phyloP scores from a whole-genome alignment of 1,284 basidiomycete species.

The Malassezia arunalokei region DNA sequence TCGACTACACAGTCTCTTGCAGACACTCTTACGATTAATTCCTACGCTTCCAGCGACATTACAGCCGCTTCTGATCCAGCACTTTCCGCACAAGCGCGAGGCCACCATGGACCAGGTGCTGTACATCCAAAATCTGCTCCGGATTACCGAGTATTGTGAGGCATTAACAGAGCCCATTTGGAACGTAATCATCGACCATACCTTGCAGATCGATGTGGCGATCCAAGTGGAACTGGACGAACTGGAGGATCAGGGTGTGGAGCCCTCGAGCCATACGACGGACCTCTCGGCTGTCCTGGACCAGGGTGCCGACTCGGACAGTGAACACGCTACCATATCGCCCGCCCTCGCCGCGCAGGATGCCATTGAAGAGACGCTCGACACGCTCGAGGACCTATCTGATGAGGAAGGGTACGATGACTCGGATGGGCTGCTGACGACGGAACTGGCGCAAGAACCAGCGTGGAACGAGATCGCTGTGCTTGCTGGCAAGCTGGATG shows the following conservation, averaged over 20 bases:
- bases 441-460: slow-evolving; percentile 17
- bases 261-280: slow-evolving; percentile 20
- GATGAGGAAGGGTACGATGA: slow-evolving; percentile 52
- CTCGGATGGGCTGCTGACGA: slow-evolving; percentile 43
- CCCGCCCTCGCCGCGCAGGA: slow-evolving; percentile 48
- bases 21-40: slow-evolving; percentile 71
- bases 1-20: slow-evolving; percentile 70
- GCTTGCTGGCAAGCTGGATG: slow-evolving; percentile 81
- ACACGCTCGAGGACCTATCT: slow-evolving; percentile 49
- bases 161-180: slow-evolving; percentile 76
- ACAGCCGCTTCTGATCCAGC: slow-evolving; percentile 65
- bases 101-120: slow-evolving; percentile 67
- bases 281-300: slow-evolving; percentile 31
- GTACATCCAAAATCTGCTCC: slow-evolving; percentile 80
- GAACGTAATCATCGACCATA: slow-evolving; percentile 72
- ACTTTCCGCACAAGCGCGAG: slow-evolving; percentile 90
- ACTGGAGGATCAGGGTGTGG: slow-evolving; percentile 53
- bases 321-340: slow-evolving; percentile 47
- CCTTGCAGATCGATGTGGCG: slow-evolving; percentile 91
- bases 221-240: slow-evolving; percentile 93
- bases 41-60: slow-evolving; percentile 51
- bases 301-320: slow-evolving; percentile 52
- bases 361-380: slow-evolving; percentile 16
- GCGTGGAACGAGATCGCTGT: slow-evolving; percentile 54
- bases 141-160: slow-evolving; percentile 74